Evolutionary conservation across 495 filamentous ascomycete genomes (phyloP).

Genomic region (Aspergillus sclerotioniger): DNA sequence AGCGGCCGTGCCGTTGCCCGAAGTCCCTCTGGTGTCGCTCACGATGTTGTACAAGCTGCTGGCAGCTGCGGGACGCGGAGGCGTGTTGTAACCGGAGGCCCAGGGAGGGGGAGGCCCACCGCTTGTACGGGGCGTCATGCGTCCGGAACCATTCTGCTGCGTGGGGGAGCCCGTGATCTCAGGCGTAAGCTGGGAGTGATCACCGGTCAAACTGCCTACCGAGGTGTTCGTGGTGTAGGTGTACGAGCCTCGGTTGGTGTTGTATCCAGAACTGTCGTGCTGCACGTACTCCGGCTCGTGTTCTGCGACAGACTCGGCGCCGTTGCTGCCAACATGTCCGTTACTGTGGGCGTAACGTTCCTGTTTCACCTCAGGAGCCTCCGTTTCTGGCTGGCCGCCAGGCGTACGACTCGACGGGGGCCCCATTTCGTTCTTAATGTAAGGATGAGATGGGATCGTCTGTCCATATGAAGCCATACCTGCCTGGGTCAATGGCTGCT

Average conservation of each 20-base stretch:
- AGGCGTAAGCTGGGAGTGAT: conserved; percentile 77
- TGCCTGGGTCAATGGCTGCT: conserved; percentile 59
- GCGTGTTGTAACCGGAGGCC: conserved; percentile 73
- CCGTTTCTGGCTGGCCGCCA: conserved; percentile 52
- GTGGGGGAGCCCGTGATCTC: conserved; percentile 83
- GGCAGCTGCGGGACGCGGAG: conserved; percentile 67
- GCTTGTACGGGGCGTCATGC: conserved; percentile 80
- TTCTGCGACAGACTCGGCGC: conserved; percentile 73
- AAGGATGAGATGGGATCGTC: conserved; percentile 54
- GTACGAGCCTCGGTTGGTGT: conserved; percentile 67
- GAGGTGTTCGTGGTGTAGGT: conserved; percentile 67
- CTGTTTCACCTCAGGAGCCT: conserved; percentile 67
- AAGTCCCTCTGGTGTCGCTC: conserved; percentile 72
- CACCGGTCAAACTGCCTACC: conserved; percentile 63
- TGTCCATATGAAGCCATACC: conserved; percentile 70
- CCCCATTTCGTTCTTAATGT: conserved; percentile 90
- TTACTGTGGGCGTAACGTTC: conserved; percentile 59
- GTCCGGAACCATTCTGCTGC: conserved; percentile 82
- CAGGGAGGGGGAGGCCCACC: conserved; percentile 68
- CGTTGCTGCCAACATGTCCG: conserved; percentile 52
- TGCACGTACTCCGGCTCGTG: conserved; percentile 83
- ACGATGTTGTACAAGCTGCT: conserved; percentile 90
- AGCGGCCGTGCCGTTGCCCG: conserved; percentile 60
- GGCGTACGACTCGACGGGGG: conserved; percentile 68
- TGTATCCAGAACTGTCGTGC: conserved; percentile 60